Evolutionary conservation across 768 basidiomycete species (phyloP).

Genomic region (Psilocybe azurescens): DNA sequence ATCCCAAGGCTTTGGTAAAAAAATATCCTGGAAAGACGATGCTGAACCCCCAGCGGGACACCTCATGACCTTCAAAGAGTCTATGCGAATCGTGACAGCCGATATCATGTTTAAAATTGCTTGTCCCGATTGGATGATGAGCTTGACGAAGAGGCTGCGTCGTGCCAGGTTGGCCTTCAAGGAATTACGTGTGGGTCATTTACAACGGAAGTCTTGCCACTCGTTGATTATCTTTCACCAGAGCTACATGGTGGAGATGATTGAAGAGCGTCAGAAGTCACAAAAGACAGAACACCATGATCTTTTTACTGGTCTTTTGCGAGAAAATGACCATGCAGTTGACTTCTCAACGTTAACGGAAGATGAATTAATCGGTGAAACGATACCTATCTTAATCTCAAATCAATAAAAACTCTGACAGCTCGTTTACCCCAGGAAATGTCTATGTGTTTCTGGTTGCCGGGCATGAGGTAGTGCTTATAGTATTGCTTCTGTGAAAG

Average conservation of each 20-base stretch:
- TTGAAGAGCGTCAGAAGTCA: conserved; percentile 42
- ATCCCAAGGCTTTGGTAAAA: conserved; percentile 52
- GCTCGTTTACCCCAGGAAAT: conserved; percentile 36
- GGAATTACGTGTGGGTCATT: conserved; percentile 44
- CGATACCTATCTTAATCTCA: not conserved
- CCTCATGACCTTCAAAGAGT: conserved; percentile 51
- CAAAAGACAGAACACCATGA: conserved; percentile 50
- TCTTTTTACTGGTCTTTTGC: conserved; percentile 56
- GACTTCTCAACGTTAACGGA: conserved; percentile 43
- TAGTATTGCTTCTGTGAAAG: no score
- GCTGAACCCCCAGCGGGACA: conserved; percentile 45
- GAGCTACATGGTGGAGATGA: conserved; percentile 59
- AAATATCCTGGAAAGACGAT: conserved; percentile 53
- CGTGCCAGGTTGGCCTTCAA: conserved; percentile 41
- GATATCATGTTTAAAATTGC: conserved; percentile 41
- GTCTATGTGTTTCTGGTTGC: conserved; percentile 64
- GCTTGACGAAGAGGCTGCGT: conserved; percentile 37
- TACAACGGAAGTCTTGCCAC: no score
- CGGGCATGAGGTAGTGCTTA: conserved; percentile 54
- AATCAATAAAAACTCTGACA: not conserved
- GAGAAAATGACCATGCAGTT: conserved; percentile 48
- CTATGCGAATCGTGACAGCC: conserved; percentile 48
- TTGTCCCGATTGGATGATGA: conserved; percentile 45
- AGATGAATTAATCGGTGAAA: conserved; percentile 44
- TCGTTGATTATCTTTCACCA: conserved; percentile 1